A percentile compares a stretch with the other conserved stretches of the same genome.
Evolutionary conservation across 805 yeast genomes (phyloP).

Genomic region (Maudiozyma barnettii): DNA sequence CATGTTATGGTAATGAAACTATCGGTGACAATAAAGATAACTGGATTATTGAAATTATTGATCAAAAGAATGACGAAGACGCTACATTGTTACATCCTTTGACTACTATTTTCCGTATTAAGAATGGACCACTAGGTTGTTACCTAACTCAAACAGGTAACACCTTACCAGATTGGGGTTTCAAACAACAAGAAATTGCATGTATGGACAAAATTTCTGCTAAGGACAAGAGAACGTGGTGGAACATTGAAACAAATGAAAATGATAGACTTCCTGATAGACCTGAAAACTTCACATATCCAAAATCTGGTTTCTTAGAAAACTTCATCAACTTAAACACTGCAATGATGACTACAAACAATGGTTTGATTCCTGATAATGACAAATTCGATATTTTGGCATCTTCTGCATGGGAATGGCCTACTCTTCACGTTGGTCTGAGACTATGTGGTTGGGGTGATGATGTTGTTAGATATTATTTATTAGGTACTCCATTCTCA

Average conservation of each 20-base stretch:
- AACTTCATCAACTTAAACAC: constrained; percentile 67
- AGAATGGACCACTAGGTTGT: constrained; percentile 56
- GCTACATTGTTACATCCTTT: constrained; percentile 55
- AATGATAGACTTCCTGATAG: constrained; percentile 54
- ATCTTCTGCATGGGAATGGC: constrained; percentile 86
- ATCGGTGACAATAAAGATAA: constrained; percentile 77
- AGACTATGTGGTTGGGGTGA: constrained; percentile 73
- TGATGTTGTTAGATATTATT: constrained; percentile 52
- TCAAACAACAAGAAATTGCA: constrained; percentile 70
- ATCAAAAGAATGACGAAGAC: constrained; percentile 48
- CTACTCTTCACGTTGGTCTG: constrained; percentile 62
- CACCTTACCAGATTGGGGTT: constrained; percentile 74
- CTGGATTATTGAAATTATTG: constrained; percentile 80
- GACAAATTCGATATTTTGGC: constrained; percentile 67
- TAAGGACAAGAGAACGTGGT: constrained; percentile 83
- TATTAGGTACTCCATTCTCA: constrained; percentile 69
- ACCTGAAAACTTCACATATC: constrained; percentile 34
- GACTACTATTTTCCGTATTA: constrained; percentile 62
- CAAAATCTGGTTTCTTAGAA: constrained; percentile 67
- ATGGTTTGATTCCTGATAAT: constrained; percentile 67
- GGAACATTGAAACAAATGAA: constrained; percentile 69
- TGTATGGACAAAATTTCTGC: constrained; percentile 52
- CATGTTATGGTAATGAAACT: constrained; percentile 70
- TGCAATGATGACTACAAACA: constrained; percentile 92
- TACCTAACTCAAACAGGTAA: constrained; percentile 68